phyloP scores from a whole-genome alignment of 768 basidiomycete genomes.

The Phaeotremella skinneri region DNA sequence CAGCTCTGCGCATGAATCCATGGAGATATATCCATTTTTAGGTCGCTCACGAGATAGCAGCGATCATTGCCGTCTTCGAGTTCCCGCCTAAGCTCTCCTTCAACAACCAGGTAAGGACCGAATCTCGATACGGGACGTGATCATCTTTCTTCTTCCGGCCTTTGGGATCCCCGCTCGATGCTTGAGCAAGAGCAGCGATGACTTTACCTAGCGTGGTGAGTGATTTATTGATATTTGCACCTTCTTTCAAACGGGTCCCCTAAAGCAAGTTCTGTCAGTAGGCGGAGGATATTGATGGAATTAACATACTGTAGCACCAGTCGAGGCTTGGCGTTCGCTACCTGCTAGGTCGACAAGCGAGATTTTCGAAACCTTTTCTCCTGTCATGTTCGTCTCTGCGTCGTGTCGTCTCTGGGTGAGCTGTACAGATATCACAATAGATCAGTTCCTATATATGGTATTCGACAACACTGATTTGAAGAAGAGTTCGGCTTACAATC shows the following conservation, averaged over 20 bases:
- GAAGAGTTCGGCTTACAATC: slow-evolving; percentile 29
- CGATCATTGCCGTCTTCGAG: slow-evolving; percentile 92
- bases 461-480: not conserved
- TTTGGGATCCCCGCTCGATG: slow-evolving; percentile 61
- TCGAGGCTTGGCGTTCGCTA: slow-evolving; percentile 94
- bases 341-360: slow-evolving; percentile 96
- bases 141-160: slow-evolving; percentile 81
- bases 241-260: slow-evolving; percentile 92
- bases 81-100: slow-evolving; percentile 89
- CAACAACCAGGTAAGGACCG: slow-evolving; percentile 94
- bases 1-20: not conserved
- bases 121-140: slow-evolving; percentile 95
- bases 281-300: not conserved
- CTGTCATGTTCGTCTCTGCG: slow-evolving; percentile 76
- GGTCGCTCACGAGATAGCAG: slow-evolving; percentile 69
- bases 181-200: slow-evolving; percentile 79
- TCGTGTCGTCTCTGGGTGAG: slow-evolving; percentile 91
- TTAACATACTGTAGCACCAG: slow-evolving; percentile 70
- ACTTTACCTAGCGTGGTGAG: slow-evolving; percentile 97
- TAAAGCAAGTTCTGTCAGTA: slow-evolving; percentile 11
- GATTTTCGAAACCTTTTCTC: slow-evolving; percentile 98
- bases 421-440: slow-evolving; percentile 51
- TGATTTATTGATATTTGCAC: slow-evolving; percentile 98
- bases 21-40: slow-evolving; percentile 5
- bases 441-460: not conserved